A percentile compares a stretch with the other conserved stretches of the same genome.
These are phyloP conservation scores for Saposhnikovia divaricata DNA, from an alignment of 129 eudicot genomes.

Conservation along the genomic window DNA sequence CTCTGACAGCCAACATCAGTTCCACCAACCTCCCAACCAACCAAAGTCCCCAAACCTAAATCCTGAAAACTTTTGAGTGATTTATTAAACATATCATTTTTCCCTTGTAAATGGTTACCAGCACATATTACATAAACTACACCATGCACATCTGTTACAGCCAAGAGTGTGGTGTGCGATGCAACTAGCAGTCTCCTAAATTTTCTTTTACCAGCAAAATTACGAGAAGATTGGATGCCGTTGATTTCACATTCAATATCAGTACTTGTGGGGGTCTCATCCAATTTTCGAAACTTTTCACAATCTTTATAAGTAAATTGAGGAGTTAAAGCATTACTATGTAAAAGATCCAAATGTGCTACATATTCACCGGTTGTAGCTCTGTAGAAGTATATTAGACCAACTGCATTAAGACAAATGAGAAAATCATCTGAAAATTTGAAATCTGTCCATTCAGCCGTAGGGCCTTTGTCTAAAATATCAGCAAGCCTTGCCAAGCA, in stretches of 20 bases:
- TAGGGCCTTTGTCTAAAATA: slow-evolving; percentile 28
- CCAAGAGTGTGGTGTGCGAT: slow-evolving; percentile 56
- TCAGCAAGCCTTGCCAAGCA: slow-evolving; percentile 64
- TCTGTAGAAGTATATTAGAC: slow-evolving; percentile 43
- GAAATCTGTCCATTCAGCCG: slow-evolving; percentile 70
- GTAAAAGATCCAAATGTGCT: slow-evolving; percentile 41
- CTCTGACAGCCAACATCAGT: slow-evolving; percentile 74
- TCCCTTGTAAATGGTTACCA: slow-evolving; percentile 36
- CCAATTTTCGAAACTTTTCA: slow-evolving; percentile 15
- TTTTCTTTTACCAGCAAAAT: slow-evolving; percentile 27
- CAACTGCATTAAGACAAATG: slow-evolving; percentile 63
- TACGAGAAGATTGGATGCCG: slow-evolving; percentile 8
- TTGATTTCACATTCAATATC: slow-evolving; percentile 8
- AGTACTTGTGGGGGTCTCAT: slow-evolving; percentile 5
- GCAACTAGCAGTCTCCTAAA: slow-evolving; percentile 58
- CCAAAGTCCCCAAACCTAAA: slow-evolving; percentile 42
- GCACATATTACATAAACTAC: slow-evolving; percentile 47
- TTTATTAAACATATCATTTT: slow-evolving; percentile 28
- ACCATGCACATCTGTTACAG: slow-evolving; percentile 70
- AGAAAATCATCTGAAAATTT: slow-evolving; percentile 57
- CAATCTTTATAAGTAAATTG: slow-evolving; percentile 10
- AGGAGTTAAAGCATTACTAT: slow-evolving; percentile 23
- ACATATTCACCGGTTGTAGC: slow-evolving; percentile 59
- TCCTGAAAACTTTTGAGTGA: slow-evolving; percentile 32
- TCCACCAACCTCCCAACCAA: slow-evolving; percentile 77